Evolutionary conservation across 2,329 filamentous ascomycete species (phyloP), one percentile per base, ranked within the genome.

Genomic region (Chaetothyriales sp.): DNA sequence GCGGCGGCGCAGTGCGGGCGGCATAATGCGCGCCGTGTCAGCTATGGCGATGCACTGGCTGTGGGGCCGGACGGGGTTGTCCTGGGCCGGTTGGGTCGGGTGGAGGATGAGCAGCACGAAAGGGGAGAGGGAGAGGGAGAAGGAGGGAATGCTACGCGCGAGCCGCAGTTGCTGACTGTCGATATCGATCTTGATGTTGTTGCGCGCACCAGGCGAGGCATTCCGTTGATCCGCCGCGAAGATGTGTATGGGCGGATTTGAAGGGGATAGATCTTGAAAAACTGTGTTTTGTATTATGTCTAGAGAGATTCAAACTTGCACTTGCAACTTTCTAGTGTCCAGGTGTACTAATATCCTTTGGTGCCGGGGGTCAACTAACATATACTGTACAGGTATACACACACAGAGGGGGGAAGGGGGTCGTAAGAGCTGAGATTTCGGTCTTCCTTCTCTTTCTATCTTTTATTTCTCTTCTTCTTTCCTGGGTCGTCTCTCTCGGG

Each of bases 31-130:
- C 86, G 81, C 66, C 73, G 90, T 52, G 75, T 77, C 25, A 93
- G 86, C 66, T 95, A 92, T 68, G 90, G 90, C 0, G 83, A 86
- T 64, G 86, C 84, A 59, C 79, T 94, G 70, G 83, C 93, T 46
- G 75, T 95, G 22, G 83, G 86, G 64, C 89, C 90, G 0, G 95
- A 88, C 87, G 90, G 90, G 0, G 75, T 78, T 51, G 76, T 95
- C 1, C 63, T 86, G 43, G 75, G 81, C 2, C 74, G 83, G 61
- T 73, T 73, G 82, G 62, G 68, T 53, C 52, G 71, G 57, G 60
- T 68, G 5, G 67, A 65, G 10, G 63, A 67, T 51, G n/a, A n/a
- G n/a, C n/a, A n/a, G n/a, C n/a, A n/a, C n/a, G n/a, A n/a, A n/a
- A n/a, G n/a, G n/a, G n/a, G n/a, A n/a, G n/a, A n/a, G n/a, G n/a